Conservation (phyloP, 2,329 filamentous ascomycete genomes). For the Xylariaceae sp. region DNA sequence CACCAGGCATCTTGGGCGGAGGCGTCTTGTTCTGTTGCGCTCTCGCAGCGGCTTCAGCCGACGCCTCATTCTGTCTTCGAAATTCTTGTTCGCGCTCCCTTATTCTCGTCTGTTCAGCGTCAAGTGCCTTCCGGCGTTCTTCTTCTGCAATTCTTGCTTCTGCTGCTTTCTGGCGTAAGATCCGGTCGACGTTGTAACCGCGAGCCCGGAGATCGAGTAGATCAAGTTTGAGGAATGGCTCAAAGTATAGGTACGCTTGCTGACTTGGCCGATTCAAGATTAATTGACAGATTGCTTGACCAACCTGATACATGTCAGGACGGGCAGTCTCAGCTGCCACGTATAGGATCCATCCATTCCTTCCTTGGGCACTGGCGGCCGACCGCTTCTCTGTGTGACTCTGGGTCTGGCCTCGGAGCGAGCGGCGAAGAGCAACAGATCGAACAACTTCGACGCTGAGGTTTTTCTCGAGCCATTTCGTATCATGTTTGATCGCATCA, state of each 20-base stretch:
- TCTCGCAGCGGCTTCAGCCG: slow-evolving; percentile 32
- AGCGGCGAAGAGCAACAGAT: slow-evolving; percentile 71
- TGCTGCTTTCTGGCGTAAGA: slow-evolving; percentile 80
- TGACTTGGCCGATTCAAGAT: slow-evolving; percentile 80
- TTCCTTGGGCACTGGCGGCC: slow-evolving; percentile 58
- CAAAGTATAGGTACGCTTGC: slow-evolving; percentile 84
- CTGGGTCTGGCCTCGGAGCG: slow-evolving; percentile 66
- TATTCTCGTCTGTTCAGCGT: slow-evolving; percentile 66
- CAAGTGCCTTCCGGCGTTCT: slow-evolving; percentile 68
- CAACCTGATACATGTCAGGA: slow-evolving; percentile 88
- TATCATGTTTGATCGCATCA: slow-evolving; percentile 79
- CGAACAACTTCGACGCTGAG: slow-evolving; percentile 73
- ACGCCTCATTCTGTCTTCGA: slow-evolving; percentile 39
- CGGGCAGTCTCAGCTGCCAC: slow-evolving; percentile 60
- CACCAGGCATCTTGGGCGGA: slow-evolving; percentile 63
- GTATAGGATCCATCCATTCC: slow-evolving; percentile 63
- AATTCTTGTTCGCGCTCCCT: slow-evolving; percentile 50
- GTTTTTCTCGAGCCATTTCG: slow-evolving; percentile 86
- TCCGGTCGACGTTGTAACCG: slow-evolving; percentile 95
- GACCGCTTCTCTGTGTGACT: slow-evolving; percentile 71
- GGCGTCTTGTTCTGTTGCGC: slow-evolving; percentile 36
- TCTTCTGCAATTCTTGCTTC: slow-evolving; percentile 86
- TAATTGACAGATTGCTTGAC: slow-evolving; percentile 76
- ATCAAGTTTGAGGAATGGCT: slow-evolving; percentile 83
- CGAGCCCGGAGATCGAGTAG: slow-evolving; percentile 76